Conservation (phyloP, 495 filamentous ascomycete genomes). For the Delitschia confertaspora region DNA sequence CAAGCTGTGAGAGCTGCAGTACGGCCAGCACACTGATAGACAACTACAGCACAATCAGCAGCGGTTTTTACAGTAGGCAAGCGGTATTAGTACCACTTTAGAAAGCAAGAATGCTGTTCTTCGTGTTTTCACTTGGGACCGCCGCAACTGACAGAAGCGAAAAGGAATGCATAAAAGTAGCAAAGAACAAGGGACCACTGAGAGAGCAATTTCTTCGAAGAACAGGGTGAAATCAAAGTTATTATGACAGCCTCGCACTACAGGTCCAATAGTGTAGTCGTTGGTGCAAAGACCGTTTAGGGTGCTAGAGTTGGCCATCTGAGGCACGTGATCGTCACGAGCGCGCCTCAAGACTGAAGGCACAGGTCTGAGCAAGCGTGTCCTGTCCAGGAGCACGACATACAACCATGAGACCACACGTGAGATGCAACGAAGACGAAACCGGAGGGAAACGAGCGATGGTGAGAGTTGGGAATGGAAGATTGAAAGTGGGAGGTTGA, state of each 20-base stretch:
- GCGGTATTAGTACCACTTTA: not conserved
- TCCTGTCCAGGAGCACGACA: too few species aligned
- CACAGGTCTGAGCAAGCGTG: too few species aligned
- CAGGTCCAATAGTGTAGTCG: constrained; percentile 32
- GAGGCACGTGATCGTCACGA: too few species aligned
- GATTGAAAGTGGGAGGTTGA: too few species aligned
- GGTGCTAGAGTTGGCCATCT: too few species aligned
- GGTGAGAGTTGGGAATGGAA: too few species aligned
- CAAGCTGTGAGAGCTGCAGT: constrained; percentile 18
- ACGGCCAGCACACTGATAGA: constrained; percentile 31
- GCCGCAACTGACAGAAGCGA: constrained; percentile 34
- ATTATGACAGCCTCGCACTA: constrained; percentile 30
- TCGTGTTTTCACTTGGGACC: not conserved
- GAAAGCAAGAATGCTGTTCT: not conserved
- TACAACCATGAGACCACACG: too few species aligned
- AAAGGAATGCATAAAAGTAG: constrained; percentile 42
- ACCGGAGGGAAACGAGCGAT: too few species aligned
- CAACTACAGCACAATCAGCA: not conserved
- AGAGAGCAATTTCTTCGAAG: constrained; percentile 44
- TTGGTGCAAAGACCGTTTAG: too few species aligned
- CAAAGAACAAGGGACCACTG: constrained; percentile 40
- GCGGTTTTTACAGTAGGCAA: too few species aligned
- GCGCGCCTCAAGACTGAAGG: too few species aligned
- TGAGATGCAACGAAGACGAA: too few species aligned
- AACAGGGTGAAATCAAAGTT: constrained; percentile 12